Evolutionary conservation across 176 grass and related monocot species (phyloP), one percentile per base, ranked within the genome.

Genomic region (Sorghum bicolor): DNA sequence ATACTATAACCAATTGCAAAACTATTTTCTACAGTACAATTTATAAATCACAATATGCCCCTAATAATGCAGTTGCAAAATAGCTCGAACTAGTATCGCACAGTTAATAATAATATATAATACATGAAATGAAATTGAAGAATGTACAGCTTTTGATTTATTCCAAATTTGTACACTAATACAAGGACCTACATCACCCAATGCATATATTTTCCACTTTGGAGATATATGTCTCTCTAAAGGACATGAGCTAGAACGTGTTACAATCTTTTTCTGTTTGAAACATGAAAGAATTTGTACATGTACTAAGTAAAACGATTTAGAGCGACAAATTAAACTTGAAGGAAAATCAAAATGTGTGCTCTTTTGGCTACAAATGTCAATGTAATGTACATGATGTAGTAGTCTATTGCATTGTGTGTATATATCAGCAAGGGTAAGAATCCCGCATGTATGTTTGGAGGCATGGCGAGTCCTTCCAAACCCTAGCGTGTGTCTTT

Each of bases 391-490:
- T 32, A 72, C 78, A 81, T 17, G 29, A 19, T 9, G 26, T 47
- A 19, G 8, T 63, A 24, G 36, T 66, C 6, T 79, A 22, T 69
- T 14, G 36, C n/a, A n/a, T n/a, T 70, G 1, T 70, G 24, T 25
- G 1, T 69, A 38, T 33, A 8, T 39, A 77, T 90, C 60, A 83
- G 6, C 16, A 65, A 62, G 87, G 82, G 85, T 93, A 97, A 57
- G 50, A 86, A 11, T 66, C 86, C 63, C 84, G 92, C 5, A 93
- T 29, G 44, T 85, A 71, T 58, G 76, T 38, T 53, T 76, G 58
- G 25, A 98, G 78, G 76, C 93, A 98, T 24, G 91, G 93, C 19
- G 96, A 94, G 34, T 85, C 79, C 75, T 79, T 99, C 96, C 96
- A 99, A 90, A 86, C 91, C 83, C 76, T 95, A 84, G 80, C 80